phyloP scores from a whole-genome alignment of 352 stramenopile species.

The Phytophthora megakarya region DNA sequence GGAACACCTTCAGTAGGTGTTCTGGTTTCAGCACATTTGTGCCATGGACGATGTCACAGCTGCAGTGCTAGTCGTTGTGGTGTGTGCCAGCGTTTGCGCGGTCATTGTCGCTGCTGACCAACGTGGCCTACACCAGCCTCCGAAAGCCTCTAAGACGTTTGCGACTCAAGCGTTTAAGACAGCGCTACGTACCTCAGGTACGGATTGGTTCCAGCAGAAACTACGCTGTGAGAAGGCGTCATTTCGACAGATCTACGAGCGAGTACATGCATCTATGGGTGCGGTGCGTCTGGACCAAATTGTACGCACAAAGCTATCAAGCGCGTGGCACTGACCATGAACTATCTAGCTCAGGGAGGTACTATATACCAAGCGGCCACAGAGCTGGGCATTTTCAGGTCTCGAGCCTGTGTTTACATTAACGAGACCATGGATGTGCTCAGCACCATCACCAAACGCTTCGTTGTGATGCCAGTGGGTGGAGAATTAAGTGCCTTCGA shows the following conservation, averaged over 20 bases:
- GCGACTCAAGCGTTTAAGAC: neutral
- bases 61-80: slow-evolving; percentile 1
- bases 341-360: neutral
- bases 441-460: neutral
- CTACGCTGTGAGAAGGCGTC: neutral
- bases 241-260: neutral
- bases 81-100: neutral
- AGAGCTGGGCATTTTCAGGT: slow-evolving; percentile 13
- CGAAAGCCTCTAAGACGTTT: neutral
- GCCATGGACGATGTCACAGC: slow-evolving; percentile 4
- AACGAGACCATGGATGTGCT: slow-evolving; percentile 12
- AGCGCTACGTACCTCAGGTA: slow-evolving; percentile 1
- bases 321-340: neutral
- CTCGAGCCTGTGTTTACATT: slow-evolving; percentile 17
- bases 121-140: neutral
- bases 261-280: neutral
- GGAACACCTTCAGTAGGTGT: slow-evolving; percentile 3
- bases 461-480: neutral
- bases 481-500: slow-evolving; percentile 16
- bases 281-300: neutral
- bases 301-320: neutral
- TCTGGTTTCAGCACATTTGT: slow-evolving; percentile 5
- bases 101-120: neutral
- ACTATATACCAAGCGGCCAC: slow-evolving; percentile 13
- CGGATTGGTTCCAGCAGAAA: slow-evolving; percentile 1